These are phyloP conservation scores for Diutina scorzettiae DNA, from an alignment of 1,139 yeast species.

Conservation along the genomic window DNA sequence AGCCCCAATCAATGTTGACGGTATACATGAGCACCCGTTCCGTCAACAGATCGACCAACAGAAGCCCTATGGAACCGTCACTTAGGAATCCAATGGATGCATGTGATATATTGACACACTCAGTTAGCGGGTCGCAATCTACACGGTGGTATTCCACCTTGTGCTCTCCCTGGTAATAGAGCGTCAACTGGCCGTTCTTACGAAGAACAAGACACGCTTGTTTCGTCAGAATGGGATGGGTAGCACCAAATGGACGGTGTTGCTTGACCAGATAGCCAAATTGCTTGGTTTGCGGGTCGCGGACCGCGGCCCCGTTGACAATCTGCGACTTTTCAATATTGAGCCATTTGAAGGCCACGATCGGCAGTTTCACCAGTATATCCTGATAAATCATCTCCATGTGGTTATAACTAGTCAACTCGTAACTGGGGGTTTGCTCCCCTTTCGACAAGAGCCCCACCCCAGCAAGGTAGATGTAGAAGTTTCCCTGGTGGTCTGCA, in stretches of 20 bases:
- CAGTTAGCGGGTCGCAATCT: constrained; percentile 11
- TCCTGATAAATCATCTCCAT: constrained; percentile 35
- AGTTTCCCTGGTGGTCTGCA: constrained; percentile 37
- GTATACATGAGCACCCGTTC: constrained; percentile 34
- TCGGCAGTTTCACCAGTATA: constrained; percentile 12
- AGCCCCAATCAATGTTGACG: constrained; percentile 53
- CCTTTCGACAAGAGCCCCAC: constrained; percentile 23
- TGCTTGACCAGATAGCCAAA: constrained; percentile 49
- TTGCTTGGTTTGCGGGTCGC: constrained; percentile 11
- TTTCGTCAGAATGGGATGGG: constrained; percentile 58
- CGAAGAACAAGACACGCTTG: constrained; percentile 65
- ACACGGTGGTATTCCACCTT: constrained; percentile 40
- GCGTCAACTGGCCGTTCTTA: constrained; percentile 45
- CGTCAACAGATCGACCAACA: constrained; percentile 31
- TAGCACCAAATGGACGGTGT: constrained; percentile 45
- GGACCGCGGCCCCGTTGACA: constrained; percentile 38
- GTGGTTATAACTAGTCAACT: constrained; percentile 34
- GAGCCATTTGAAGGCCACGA: constrained; percentile 54
- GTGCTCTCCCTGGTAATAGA: constrained; percentile 54
- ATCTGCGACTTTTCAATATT: constrained; percentile 53
- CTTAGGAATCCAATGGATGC: constrained; percentile 52
- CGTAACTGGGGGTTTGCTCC: constrained; percentile 20
- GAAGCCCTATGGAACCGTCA: constrained; percentile 37
- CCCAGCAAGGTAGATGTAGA: constrained; percentile 35
- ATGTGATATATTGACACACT: constrained; percentile 18